A percentile compares a stretch with the other conserved stretches of the same genome.
Conservation (phyloP, 2,329 filamentous ascomycete species). For the Apiospora sp. region DNA sequence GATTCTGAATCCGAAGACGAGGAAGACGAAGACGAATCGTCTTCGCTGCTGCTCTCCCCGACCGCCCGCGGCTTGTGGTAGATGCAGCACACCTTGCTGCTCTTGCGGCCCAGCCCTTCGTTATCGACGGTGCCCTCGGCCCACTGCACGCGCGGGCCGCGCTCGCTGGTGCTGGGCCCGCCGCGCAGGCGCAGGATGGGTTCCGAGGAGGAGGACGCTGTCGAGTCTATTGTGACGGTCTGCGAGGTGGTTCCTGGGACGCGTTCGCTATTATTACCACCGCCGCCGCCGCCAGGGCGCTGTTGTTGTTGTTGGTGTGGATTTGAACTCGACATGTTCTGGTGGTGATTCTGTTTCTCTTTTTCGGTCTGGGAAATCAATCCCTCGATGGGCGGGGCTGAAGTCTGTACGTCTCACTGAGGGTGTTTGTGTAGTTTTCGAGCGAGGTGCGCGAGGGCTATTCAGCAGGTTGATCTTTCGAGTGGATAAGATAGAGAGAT, state of each 20-base stretch:
- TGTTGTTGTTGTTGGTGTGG: neutral
- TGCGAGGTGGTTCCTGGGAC: conserved; percentile 2
- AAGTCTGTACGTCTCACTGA: neutral
- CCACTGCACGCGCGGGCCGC: conserved; percentile 80
- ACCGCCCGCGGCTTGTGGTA: conserved; percentile 87
- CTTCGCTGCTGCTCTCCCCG: conserved; percentile 81
- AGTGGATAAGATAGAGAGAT: neutral
- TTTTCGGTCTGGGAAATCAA: neutral
- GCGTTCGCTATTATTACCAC: neutral
- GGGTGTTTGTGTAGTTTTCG: neutral
- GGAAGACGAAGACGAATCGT: conserved; percentile 64
- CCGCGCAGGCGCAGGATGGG: conserved; percentile 62
- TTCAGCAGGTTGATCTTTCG: neutral
- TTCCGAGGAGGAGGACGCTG: conserved; percentile 6
- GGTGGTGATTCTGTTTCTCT: neutral
- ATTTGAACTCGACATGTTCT: conserved; percentile 9
- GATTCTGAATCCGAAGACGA: conserved; percentile 60
- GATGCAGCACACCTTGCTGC: conserved; percentile 99
- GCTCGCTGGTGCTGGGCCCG: conserved; percentile 46
- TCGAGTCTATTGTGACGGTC: conserved; percentile 17
- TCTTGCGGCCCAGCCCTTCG: conserved; percentile 92
- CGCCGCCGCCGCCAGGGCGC: conserved; percentile 4
- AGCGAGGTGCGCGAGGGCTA: neutral
- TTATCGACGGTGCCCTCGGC: conserved; percentile 94
- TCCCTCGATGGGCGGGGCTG: neutral